Base-by-base conservation (phyloP, 768 basidiomycete species). In the Lactifluus volemus region DNA sequence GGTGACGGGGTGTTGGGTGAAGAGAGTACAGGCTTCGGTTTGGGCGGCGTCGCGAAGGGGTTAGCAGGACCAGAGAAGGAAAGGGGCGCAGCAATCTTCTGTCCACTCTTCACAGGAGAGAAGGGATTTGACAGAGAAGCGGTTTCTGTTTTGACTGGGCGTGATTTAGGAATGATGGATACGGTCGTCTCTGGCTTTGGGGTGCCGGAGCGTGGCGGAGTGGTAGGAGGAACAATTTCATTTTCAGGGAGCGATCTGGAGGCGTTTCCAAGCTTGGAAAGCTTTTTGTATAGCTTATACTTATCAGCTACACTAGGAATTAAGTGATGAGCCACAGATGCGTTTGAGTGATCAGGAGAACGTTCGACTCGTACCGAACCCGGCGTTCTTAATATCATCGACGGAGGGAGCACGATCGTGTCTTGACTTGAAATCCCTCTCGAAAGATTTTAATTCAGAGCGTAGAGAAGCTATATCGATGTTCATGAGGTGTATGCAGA, bases 281-380 rank as follows among this genome's bases (percentile, higher is more conserved):
- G 78, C 61, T 79, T 84, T 78, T 91, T 92, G 78, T 92, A 90
- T 34, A 82, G 78, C 72, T 80, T 91, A 76, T 92, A 92, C 71
- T 87, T 90, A 65, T 82, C 80, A 62, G 86, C 89, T 92, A 63
- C 61, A 59, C 60, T 63, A 60, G 50, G 54, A 48, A 60, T 59
- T 9, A 63, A 59, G 12, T 54, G 60, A 57, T 65, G 60, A 61
- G 66, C 63, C 36, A 49, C 39, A 47, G 45, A 49, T 53, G 32
- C 41, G 61, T 58, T 49, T 55, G 29, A 47, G 53, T 57, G 57
- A 59, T 53, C 42, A 50, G 29, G 15, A 25, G 25, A 32, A 30
- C 19, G 51, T 17, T 17, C 38, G 34, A 21, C 49, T 72, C 83
- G 65, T 58, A 91, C 89, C 88, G 61, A 91, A 84, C 53, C 68